phyloP scores from a whole-genome alignment of 2,329 filamentous ascomycete species.

The Fusarium scirpi region DNA sequence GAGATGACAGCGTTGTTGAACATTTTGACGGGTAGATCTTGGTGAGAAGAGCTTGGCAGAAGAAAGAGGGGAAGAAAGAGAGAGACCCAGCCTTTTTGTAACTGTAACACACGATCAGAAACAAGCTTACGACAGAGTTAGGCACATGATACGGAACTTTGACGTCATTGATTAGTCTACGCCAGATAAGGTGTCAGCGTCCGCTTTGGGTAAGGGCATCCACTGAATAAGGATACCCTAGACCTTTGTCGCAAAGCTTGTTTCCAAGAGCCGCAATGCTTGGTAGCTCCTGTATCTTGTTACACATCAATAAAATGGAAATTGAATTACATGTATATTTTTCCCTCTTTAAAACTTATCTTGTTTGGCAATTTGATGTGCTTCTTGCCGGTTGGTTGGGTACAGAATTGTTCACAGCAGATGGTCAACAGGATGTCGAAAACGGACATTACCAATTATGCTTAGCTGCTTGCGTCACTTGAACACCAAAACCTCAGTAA shows the following conservation, averaged over 20 bases:
- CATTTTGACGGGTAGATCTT: constrained; percentile 8
- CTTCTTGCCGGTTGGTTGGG: no score
- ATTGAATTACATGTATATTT: no score
- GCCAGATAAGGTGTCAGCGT: background rate
- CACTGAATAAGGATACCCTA: background rate
- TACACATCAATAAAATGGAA: no score
- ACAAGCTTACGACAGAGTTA: constrained; percentile 21
- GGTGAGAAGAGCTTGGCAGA: background rate
- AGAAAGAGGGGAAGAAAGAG: background rate
- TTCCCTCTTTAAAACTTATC: no score
- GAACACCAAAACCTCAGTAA: no score
- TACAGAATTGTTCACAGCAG: no score
- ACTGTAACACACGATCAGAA: background rate
- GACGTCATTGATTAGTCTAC: constrained; percentile 21
- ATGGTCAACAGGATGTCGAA: no score
- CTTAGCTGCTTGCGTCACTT: no score
- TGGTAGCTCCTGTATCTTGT: no score
- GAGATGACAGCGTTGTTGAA: constrained; percentile 29
- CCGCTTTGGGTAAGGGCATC: background rate
- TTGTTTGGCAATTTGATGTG: accelerated
- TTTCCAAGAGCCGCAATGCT: background rate
- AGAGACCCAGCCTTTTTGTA: constrained; percentile 8
- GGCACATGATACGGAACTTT: constrained; percentile 24
- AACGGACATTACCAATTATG: no score
- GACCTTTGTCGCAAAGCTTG: background rate